These are phyloP conservation scores for Globisporangium spiculum DNA, from an alignment of 352 stramenopile genomes.

Conservation along the genomic window DNA sequence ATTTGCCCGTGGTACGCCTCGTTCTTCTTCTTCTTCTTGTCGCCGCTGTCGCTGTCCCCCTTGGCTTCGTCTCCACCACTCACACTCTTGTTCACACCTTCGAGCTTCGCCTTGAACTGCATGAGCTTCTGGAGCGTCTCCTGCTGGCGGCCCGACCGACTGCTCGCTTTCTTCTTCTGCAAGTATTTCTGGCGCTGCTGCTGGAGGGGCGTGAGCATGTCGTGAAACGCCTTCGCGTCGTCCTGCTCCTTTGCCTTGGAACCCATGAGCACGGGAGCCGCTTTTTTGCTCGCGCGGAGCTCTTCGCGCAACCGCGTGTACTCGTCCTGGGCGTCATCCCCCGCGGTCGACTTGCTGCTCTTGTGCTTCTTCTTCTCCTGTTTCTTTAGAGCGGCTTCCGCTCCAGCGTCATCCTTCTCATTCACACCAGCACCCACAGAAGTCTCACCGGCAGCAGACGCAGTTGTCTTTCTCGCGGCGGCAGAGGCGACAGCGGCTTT, in stretches of 20 bases:
- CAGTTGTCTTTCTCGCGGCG: neutral
- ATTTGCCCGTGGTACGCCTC: slow-evolving; percentile 70
- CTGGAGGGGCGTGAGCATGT: slow-evolving; percentile 78
- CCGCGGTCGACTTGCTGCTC: slow-evolving; percentile 12
- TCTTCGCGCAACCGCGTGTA: slow-evolving; percentile 69
- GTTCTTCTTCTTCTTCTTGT: slow-evolving; percentile 11
- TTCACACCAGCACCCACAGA: neutral
- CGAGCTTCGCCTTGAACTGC: slow-evolving; percentile 56
- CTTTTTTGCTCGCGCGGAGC: slow-evolving; percentile 61
- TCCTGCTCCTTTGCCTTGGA: slow-evolving; percentile 60
- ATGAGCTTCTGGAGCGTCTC: slow-evolving; percentile 70
- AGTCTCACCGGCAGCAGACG: neutral
- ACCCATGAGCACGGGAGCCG: slow-evolving; percentile 49
- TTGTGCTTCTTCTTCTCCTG: slow-evolving; percentile 12
- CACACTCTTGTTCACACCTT: slow-evolving; percentile 35
- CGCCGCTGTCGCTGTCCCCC: slow-evolving; percentile 2
- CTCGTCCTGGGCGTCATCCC: slow-evolving; percentile 41
- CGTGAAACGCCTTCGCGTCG: slow-evolving; percentile 45
- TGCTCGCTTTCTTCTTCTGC: slow-evolving; percentile 56
- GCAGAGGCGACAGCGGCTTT: slow-evolving; percentile 14
- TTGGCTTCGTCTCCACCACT: slow-evolving; percentile 10
- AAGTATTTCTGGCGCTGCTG: slow-evolving; percentile 74
- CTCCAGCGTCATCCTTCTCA: neutral
- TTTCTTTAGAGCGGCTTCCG: slow-evolving; percentile 2
- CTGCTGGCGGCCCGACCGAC: slow-evolving; percentile 48